Conservation (phyloP, 2,329 filamentous ascomycete species). For the Venturia oleaginea region DNA sequence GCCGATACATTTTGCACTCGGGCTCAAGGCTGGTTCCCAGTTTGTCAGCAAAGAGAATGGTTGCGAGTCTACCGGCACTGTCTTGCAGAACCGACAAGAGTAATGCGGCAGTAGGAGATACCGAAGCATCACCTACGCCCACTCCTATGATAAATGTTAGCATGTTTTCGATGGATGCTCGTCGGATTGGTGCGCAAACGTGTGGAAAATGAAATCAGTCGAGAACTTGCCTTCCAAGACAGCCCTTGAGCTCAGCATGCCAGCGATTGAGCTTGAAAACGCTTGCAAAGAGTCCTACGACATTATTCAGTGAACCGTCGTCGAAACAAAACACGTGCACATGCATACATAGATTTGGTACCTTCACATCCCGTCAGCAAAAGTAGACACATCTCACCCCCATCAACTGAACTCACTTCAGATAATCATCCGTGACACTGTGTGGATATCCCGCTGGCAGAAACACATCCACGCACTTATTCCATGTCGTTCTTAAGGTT, state of each 20-base stretch:
- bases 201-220: background rate
- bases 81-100: slow-evolving; percentile 78
- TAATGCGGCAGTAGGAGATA: slow-evolving; percentile 71
- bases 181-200: too few species aligned
- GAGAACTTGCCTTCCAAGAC: slow-evolving; percentile 56
- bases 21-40: slow-evolving; percentile 77
- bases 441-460: slow-evolving; percentile 81
- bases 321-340: slow-evolving; percentile 17
- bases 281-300: slow-evolving; percentile 67
- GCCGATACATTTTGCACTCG: slow-evolving; percentile 82
- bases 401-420: slow-evolving; percentile 53
- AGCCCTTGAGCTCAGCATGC: slow-evolving; percentile 70
- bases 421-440: slow-evolving; percentile 77
- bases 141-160: slow-evolving; percentile 40
- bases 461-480: slow-evolving; percentile 58
- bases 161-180: background rate
- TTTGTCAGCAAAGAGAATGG: slow-evolving; percentile 75
- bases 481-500: slow-evolving; percentile 24
- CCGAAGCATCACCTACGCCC: slow-evolving; percentile 73
- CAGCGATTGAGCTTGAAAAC: slow-evolving; percentile 73
- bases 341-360: slow-evolving; percentile 58
- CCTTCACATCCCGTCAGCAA: slow-evolving; percentile 28
- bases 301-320: slow-evolving; percentile 1
- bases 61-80: slow-evolving; percentile 69
- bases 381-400: slow-evolving; percentile 1